Evolutionary conservation across 163 green algal genomes (phyloP).

Genomic region (Dunaliella salina): DNA sequence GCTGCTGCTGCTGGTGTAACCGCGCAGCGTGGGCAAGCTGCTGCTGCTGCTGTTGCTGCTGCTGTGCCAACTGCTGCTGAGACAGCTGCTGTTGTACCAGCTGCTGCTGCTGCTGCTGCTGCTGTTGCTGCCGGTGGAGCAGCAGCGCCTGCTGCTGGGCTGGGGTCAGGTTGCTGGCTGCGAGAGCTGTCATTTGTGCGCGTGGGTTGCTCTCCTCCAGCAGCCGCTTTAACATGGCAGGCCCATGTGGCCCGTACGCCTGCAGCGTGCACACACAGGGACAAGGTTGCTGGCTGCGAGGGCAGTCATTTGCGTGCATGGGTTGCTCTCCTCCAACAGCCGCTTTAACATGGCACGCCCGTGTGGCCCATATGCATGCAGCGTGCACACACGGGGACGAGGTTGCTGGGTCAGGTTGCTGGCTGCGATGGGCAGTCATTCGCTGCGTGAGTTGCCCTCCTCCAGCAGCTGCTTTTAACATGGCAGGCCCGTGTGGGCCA

Average conservation of each 20-base stretch:
- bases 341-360: neutral
- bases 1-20: no score
- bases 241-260: neutral
- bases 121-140: neutral
- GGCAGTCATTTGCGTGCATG: neutral
- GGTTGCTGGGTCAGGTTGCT: neutral
- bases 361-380: neutral
- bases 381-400: no score
- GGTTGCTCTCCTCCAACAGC: neutral
- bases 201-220: neutral
- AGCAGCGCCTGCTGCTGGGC: neutral
- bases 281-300: no score
- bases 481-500: neutral
- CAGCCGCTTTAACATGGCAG: neutral
- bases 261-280: neutral
- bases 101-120: neutral
- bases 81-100: neutral
- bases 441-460: neutral
- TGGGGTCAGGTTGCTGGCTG: neutral
- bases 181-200: neutral
- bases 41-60: neutral
- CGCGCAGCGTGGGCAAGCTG: neutral
- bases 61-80: neutral
- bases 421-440: neutral
- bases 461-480: neutral